Percentiles rank a stretch among this genome's conserved stretches.
These are phyloP conservation scores for Rubia tinctorum DNA, from an alignment of 305 asterid species.

Conservation along the genomic window DNA sequence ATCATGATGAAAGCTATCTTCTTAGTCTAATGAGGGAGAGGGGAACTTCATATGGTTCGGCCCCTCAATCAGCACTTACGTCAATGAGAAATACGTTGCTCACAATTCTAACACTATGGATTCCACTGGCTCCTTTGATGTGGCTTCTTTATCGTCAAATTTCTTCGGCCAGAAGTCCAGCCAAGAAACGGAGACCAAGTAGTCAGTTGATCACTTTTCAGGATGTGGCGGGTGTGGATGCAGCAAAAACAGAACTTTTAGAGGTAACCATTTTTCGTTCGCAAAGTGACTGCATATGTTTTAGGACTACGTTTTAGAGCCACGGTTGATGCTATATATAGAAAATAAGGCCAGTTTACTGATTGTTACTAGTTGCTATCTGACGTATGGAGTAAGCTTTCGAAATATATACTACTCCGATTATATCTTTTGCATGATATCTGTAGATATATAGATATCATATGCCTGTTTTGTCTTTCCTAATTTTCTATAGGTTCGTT, in stretches of 20 bases:
- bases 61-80: constrained; percentile 69
- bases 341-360: neutral
- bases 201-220: constrained; percentile 67
- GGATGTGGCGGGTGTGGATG: constrained; percentile 94
- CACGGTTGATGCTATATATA: neutral
- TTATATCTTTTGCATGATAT: neutral
- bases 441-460: neutral
- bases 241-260: constrained; percentile 92
- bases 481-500: neutral
- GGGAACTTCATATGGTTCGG: constrained; percentile 72
- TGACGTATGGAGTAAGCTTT: neutral
- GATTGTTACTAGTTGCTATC: neutral
- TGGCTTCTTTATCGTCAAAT: constrained; percentile 90
- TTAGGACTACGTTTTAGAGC: neutral
- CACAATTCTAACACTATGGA: constrained; percentile 76
- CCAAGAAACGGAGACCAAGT: constrained; percentile 60
- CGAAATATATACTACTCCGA: neutral
- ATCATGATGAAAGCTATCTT: constrained; percentile 83
- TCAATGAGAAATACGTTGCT: constrained; percentile 71
- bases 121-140: constrained; percentile 89
- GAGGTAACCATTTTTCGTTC: constrained; percentile 49
- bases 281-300: neutral
- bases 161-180: constrained; percentile 80
- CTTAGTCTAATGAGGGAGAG: constrained; percentile 83
- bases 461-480: neutral